Evolutionary conservation across 345 rosid species (phyloP), one percentile per base, ranked within the genome.

Genomic region (Rhizophora apiculata): DNA sequence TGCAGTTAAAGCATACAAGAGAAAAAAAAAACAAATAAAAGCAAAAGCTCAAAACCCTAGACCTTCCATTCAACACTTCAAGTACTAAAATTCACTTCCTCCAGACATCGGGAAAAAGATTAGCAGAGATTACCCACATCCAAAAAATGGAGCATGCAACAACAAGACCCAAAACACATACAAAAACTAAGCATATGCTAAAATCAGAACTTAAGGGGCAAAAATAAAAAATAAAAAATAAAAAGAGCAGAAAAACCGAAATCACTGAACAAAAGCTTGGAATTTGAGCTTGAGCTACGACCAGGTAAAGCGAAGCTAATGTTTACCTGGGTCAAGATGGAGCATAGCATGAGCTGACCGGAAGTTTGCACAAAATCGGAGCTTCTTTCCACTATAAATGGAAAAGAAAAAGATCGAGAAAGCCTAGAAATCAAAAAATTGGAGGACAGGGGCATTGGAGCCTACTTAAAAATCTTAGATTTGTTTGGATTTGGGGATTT

Each of bases 311-410:
- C 6, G 55, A 62, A 67, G 20, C 20, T 34, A 19, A 57, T 18
- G 32, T 68, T 79, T 58, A 69, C 85, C 81, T 32, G 55, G 5
- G n/a, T 56, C 62, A 62, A 60, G 62, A 49, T 65, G 69, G 61
- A 66, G 11, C 55, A 67, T 48, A 66, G 11, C 55, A 67, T 48
- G 59, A 37, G 34, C 51, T 61, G 69, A 71, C 70, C 66, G 57
- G 55, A 63, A 73, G 57, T 55, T 65, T 48, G 53, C 67, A 31
- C 46, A 7, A 36, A 55, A 32, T 29, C 22, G n/a, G 54, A 55
- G 53, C 65, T 52, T 36, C 64, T 57, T 74, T 56, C 19, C n/a
- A n/a, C 26, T 62, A 52, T 55, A 30, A 71, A 48, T 48, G 16
- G 60, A 13, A 48, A 9, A 29, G 16, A 34, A 67, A 56, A 39